Evolutionary conservation across 2,329 filamentous ascomycete species (phyloP).

Genomic region (Fusarium annulatum): DNA sequence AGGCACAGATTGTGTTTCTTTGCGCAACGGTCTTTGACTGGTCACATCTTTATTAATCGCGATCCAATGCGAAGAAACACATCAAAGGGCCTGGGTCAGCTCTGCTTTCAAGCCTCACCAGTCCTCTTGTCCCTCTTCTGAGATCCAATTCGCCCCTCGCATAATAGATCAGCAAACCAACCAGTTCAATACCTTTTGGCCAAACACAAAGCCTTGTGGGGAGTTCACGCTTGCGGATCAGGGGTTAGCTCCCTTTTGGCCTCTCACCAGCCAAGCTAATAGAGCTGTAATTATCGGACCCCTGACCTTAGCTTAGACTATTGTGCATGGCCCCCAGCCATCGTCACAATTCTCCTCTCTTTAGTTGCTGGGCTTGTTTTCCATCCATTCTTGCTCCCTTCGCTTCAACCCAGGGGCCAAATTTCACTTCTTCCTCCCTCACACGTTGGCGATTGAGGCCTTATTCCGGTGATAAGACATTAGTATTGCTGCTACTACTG

Average conservation of each 20-base stretch:
- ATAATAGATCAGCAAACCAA: conserved; percentile 12
- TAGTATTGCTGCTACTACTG: conserved; percentile 8
- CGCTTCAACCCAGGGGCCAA: conserved; percentile 30
- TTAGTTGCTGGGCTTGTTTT: conserved; percentile 16
- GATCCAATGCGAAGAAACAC: conserved; percentile 11
- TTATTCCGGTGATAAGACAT: conserved; percentile 37
- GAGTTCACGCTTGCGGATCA: conserved; percentile 24
- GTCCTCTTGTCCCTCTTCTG: conserved; percentile 14
- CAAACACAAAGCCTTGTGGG: conserved; percentile 24
- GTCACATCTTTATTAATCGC: background rate
- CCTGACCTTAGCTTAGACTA: conserved; percentile 31
- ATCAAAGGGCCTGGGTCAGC: conserved; percentile 1
- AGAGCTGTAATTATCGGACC: conserved; percentile 23
- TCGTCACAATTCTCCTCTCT: conserved; percentile 28
- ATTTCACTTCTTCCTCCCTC: conserved; percentile 23
- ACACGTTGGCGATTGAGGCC: conserved; percentile 25
- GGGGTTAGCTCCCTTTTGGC: conserved; percentile 22
- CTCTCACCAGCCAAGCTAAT: background rate
- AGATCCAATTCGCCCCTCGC: conserved; percentile 9
- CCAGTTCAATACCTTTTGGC: background rate
- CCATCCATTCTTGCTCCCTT: conserved; percentile 28
- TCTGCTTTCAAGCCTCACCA: conserved; percentile 18
- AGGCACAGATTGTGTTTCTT: conserved; percentile 30
- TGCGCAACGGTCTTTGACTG: conserved; percentile 6
- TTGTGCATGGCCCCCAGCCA: conserved; percentile 38